Evolutionary conservation across 306 rosid genomes (phyloP), one percentile per base, ranked within the genome.

Genomic region (Quillaja saponaria): DNA sequence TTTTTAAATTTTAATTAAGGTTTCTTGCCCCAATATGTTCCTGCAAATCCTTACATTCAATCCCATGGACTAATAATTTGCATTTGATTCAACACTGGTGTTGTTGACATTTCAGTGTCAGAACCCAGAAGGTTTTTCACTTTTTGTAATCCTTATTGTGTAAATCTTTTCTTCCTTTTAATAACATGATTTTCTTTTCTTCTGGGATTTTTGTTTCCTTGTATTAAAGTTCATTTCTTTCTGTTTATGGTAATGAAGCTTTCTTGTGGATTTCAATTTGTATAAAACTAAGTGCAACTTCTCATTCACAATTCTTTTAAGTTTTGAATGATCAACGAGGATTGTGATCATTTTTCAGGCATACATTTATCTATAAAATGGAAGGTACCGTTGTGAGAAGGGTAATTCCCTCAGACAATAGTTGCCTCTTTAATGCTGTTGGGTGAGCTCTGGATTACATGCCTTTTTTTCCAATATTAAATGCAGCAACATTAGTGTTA

Each of bases 361-460:
- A 25, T 48, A 35, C 44, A 71, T 3, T 6, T 21, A 35, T 45
- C 47, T 41, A 14, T 45, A 49, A 37, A 37, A 84, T 80, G 92
- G 92, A 85, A 63, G 92, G 86, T 13, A 31, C 49, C 34, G 57
- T 85, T 17, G 75, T 61, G 51, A 82, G 92, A 78, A 85, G 88
- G 74, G 84, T 82, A 34, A 85, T 82, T 67, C 88, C 86, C 61
- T 82, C 92, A 6, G 92, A 85, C 70, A 89, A 94, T 69, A 89
- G 96, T 73, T 94, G 99, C 69, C 87, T 94, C 69, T 94, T 94
- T 63, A 94, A 94, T 71, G 99, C 99, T 4, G 87, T 94, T 25
- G 96, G 99, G 99, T 94, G 76, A 64, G 79, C 69, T 67, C 59
- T 20, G n/a, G 10, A 60, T 52, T 10, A 13, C 33, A 35, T 15